These are phyloP conservation scores for Echinosophora koreensis DNA, from an alignment of 306 rosid genomes.

Conservation along the genomic window DNA sequence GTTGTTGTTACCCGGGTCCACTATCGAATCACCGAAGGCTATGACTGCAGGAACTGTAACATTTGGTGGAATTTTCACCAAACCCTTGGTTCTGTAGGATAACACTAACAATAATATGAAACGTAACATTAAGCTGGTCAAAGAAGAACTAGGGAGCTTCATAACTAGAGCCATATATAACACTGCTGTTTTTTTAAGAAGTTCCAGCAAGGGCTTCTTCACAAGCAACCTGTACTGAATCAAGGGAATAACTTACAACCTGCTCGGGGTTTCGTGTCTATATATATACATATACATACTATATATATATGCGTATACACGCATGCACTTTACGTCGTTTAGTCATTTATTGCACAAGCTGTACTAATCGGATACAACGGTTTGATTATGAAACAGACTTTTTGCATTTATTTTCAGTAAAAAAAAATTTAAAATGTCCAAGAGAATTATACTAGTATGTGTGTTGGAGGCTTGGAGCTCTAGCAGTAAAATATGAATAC, in stretches of 20 bases:
- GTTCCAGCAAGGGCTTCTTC: not conserved
- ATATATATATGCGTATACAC: not conserved
- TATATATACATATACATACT: too few relatives aligned
- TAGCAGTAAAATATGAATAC: conserved; percentile 2
- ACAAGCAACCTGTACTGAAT: not conserved
- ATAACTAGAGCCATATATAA: conserved; percentile 7
- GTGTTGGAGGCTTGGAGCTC: not conserved
- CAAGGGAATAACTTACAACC: not conserved
- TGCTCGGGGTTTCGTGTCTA: not conserved
- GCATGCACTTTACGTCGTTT: conserved; percentile 9
- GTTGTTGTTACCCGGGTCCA: conserved; percentile 84
- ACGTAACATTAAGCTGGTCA: conserved; percentile 25
- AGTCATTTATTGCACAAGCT: conserved; percentile 38
- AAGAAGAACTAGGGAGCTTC: conserved; percentile 15
- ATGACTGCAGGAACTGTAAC: conserved; percentile 66
- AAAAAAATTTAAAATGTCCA: not conserved
- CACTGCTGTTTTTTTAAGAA: not conserved
- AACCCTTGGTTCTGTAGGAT: conserved; percentile 26
- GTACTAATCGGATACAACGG: not conserved
- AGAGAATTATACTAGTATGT: not conserved
- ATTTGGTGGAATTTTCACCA: conserved; percentile 52
- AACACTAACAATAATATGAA: conserved; percentile 43
- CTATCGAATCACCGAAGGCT: conserved; percentile 79
- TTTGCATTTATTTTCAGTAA: not conserved
- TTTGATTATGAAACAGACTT: conserved; percentile 3